Evolutionary conservation across 495 filamentous ascomycete species (phyloP), one percentile per base, ranked within the genome.

Genomic region (Aspergillus ostianus): DNA sequence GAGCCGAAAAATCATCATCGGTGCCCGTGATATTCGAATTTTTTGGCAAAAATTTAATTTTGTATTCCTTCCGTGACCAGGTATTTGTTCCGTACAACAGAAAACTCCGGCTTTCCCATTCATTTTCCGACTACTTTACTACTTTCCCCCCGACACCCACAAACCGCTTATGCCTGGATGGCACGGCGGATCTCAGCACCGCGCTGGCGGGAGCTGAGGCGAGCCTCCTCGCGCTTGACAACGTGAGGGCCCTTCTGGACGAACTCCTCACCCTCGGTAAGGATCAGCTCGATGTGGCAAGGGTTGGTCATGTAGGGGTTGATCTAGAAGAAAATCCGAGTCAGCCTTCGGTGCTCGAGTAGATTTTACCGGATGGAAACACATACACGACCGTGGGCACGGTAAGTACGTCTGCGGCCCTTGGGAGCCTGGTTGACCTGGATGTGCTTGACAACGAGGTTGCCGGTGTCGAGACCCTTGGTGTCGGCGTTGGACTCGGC

Each of bases 241-340:
- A 85, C 82, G 46, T 41, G 36, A 41, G 77, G 63, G 45, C 83
- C 85, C 84, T 97, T 97, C 80, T 91, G 84, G 62, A 96, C 88
- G 63, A 89, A 83, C 65, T 77, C 72, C 84, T 99, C 94, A 70
- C 84, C 90, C 84, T 99, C 95, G 70, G 95, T 96, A 66, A 99
- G 87, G 87, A 99, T 98, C 60, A 98, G 81, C 83, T 99, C 94
- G 80, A 99, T 94, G 85, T 99, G 94, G 88, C 92, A 99, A 62
- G 94, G 94, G 85, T 97, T 95, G 58, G 91, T 96, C 95, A 98
- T 97, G 85, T 97, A 97, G 57, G 92, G 93, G 85, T 97, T 97
- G 83, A 98, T 98, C 92, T 97, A 72, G 58, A 26, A 26, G 4
- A 26, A 26, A 32, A 10, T 32, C 13, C 36, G 10, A 41, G 36